Conservation (phyloP, 768 basidiomycete genomes). For the Rhodotorula graminis region DNA sequence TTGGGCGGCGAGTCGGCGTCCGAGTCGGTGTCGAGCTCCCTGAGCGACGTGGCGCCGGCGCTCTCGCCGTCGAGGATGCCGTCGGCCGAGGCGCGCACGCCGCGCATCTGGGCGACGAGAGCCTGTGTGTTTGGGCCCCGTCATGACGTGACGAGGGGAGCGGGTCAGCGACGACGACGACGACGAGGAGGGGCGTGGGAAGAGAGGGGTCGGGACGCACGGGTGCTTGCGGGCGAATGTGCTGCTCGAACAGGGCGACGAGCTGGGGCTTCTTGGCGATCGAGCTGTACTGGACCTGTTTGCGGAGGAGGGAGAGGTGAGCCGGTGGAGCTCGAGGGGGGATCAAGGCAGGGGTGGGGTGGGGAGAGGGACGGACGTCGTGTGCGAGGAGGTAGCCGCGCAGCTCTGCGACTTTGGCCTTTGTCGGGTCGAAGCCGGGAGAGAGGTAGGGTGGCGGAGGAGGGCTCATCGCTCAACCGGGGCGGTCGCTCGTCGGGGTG, state of each 20-base stretch:
- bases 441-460: constrained; percentile 11
- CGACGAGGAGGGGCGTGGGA: background rate
- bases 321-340: too few relatives aligned
- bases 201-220: constrained; percentile 7
- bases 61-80: constrained; percentile 35
- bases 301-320: too few relatives aligned
- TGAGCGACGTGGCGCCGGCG: constrained; percentile 6
- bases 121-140: constrained; percentile 7
- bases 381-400: constrained; percentile 24
- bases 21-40: constrained; percentile 28
- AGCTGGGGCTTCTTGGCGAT: constrained; percentile 31
- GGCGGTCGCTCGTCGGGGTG: too few relatives aligned
- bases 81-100: constrained; percentile 18
- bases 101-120: constrained; percentile 9
- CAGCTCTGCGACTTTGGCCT: constrained; percentile 26
- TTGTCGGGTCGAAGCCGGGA: constrained; percentile 15
- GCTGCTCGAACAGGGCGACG: constrained; percentile 11
- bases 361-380: constrained; percentile 6
- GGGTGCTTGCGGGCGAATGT: constrained; percentile 11
- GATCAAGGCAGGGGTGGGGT: background rate
- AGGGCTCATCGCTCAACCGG: background rate
- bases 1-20: background rate
- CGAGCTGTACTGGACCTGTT: constrained; percentile 23
- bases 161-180: background rate
- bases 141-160: too few relatives aligned